phyloP scores from a whole-genome alignment of 495 filamentous ascomycete species.

The Elaphomyces granulatus region DNA sequence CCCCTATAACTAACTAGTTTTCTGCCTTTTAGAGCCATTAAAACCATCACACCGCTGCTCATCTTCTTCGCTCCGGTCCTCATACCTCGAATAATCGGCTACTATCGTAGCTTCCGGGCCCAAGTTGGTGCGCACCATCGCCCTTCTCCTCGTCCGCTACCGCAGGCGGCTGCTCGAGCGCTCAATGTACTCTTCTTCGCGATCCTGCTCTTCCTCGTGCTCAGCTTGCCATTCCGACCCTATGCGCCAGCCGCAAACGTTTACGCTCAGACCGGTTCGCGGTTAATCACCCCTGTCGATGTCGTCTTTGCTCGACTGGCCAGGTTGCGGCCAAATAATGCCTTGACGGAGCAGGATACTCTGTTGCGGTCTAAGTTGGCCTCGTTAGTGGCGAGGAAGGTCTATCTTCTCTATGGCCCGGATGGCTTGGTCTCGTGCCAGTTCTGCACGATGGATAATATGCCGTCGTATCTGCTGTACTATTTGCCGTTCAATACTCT shows the following conservation, averaged over 20 bases:
- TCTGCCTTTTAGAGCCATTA: no score
- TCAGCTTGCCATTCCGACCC: constrained; percentile 57
- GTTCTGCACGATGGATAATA: constrained; percentile 67
- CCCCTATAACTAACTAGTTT: background rate
- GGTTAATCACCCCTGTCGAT: constrained; percentile 70
- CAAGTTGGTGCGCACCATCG: constrained; percentile 40
- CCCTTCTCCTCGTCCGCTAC: constrained; percentile 38
- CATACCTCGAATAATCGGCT: constrained; percentile 53
- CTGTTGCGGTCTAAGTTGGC: constrained; percentile 51
- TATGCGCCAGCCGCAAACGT: constrained; percentile 49
- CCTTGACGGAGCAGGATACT: constrained; percentile 46
- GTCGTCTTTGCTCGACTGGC: constrained; percentile 72
- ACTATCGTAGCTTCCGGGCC: constrained; percentile 51
- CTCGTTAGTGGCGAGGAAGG: constrained; percentile 53
- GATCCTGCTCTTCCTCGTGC: constrained; percentile 41
- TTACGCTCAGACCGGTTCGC: constrained; percentile 62
- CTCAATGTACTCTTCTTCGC: constrained; percentile 47
- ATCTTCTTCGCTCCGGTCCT: constrained; percentile 79
- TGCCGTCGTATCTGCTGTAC: constrained; percentile 62
- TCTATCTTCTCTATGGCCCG: constrained; percentile 75
- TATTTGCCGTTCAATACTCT: constrained; percentile 55
- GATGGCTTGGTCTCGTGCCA: constrained; percentile 54
- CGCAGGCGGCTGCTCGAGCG: constrained; percentile 29
- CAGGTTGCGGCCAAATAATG: constrained; percentile 36
- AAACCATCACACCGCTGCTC: constrained; percentile 61